These are phyloP conservation scores for Thymus quinquecostatus DNA, from an alignment of 257 asterid species.

Conservation along the genomic window DNA sequence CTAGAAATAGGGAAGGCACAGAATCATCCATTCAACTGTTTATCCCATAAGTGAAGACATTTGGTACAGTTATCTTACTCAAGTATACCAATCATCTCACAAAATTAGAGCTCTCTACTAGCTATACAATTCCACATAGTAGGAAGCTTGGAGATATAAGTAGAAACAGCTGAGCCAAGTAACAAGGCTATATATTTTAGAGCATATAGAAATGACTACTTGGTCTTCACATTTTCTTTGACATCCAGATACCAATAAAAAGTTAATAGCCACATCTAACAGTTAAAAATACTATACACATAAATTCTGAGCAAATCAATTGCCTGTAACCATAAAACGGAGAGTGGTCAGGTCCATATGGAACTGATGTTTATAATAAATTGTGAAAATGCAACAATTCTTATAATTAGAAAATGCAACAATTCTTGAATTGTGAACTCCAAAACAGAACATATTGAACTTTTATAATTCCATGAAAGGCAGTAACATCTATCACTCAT, in stretches of 20 bases:
- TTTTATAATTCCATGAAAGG: neutral
- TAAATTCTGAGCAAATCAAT: slow-evolving; percentile 7
- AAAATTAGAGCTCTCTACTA: neutral
- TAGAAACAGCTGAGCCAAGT: neutral
- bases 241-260: neutral
- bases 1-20: too few species aligned
- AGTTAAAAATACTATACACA: neutral
- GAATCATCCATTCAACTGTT: neutral
- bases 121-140: neutral
- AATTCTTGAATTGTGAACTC: neutral
- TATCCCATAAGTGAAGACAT: neutral
- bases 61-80: neutral
- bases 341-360: neutral
- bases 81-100: neutral
- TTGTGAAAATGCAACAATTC: neutral
- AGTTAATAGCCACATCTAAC: neutral
- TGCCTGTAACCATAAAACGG: slow-evolving; percentile 3
- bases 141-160: neutral
- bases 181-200: neutral
- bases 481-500: neutral
- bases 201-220: slow-evolving; percentile 8
- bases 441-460: neutral
- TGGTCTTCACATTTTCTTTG: neutral
- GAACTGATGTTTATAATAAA: neutral
- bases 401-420: too few species aligned